phyloP scores from a whole-genome alignment of 805 yeast genomes.

The Priceomyces castillae region DNA sequence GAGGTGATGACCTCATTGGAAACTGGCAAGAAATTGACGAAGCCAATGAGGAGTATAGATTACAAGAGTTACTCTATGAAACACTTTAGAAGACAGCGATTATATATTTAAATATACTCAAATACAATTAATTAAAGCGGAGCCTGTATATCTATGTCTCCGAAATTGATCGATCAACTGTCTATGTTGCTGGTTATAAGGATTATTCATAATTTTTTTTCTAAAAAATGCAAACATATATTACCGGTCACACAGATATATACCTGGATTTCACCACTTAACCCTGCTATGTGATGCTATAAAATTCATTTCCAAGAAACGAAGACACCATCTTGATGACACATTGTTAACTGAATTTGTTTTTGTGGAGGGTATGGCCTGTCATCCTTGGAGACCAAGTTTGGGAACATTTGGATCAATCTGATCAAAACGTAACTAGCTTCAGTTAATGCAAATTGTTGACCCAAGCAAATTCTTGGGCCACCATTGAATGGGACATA shows the following conservation, averaged over 20 bases:
- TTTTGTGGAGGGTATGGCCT: conserved; percentile 30
- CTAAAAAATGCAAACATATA: too few species aligned
- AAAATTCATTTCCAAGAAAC: conserved; percentile 12
- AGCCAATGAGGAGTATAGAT: conserved; percentile 75
- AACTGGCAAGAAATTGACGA: conserved; percentile 84
- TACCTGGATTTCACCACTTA: too few species aligned
- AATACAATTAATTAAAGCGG: too few species aligned
- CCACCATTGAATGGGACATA: conserved; percentile 56
- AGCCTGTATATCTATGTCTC: too few species aligned
- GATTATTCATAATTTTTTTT: too few species aligned
- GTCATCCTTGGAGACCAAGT: conserved; percentile 16
- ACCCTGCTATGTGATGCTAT: too few species aligned
- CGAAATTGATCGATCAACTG: too few species aligned
- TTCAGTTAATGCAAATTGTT: conserved; percentile 56
- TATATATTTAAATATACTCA: too few species aligned
- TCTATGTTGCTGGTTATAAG: too few species aligned
- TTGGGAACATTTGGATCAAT: conserved; percentile 27
- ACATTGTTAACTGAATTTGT: conserved; percentile 27
- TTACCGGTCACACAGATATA: too few species aligned
- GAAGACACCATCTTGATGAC: conserved; percentile 22
- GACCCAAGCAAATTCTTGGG: conserved; percentile 56
- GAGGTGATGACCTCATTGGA: conserved; percentile 80
- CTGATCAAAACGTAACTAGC: conserved; percentile 46
- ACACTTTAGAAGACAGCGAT: conserved; percentile 36
- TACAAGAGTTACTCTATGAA: conserved; percentile 63